A percentile compares a stretch with the other conserved stretches of the same genome.
These are phyloP conservation scores for Penicillium sp. DNA, from an alignment of 2,329 filamentous ascomycete species.

Conservation along the genomic window DNA sequence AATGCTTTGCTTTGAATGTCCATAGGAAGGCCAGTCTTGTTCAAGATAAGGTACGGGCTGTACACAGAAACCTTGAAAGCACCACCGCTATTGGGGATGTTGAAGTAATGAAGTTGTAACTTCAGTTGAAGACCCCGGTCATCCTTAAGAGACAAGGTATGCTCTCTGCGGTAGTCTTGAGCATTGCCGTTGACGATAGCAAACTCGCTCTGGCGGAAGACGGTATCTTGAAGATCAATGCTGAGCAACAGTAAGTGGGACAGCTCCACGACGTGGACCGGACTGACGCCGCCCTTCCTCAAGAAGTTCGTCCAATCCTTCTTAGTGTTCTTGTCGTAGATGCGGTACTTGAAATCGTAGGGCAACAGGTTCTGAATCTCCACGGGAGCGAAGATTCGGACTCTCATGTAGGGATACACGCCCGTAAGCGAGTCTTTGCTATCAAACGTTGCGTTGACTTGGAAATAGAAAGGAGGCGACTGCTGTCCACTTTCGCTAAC, in stretches of 20 bases:
- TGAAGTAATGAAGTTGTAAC: constrained; percentile 85
- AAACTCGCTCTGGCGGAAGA: constrained; percentile 93
- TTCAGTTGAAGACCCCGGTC: constrained; percentile 74
- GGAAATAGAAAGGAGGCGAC: constrained; percentile 87
- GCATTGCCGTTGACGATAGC: constrained; percentile 91
- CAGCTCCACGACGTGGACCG: constrained; percentile 93
- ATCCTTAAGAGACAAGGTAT: constrained; percentile 76
- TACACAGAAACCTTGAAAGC: constrained; percentile 95
- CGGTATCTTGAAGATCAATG: constrained; percentile 93
- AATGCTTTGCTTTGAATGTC: constrained; percentile 86
- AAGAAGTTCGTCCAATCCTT: constrained; percentile 99
- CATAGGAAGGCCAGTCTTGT: constrained; percentile 89
- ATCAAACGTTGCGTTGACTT: constrained; percentile 83
- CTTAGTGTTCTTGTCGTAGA: constrained; percentile 97
- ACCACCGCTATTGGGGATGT: constrained; percentile 85
- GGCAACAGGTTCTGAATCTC: constrained; percentile 92
- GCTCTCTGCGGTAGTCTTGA: constrained; percentile 83
- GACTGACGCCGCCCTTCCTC: constrained; percentile 92
- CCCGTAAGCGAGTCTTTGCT: constrained; percentile 76
- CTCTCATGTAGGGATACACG: constrained; percentile 90
- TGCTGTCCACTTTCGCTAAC: constrained; percentile 77
- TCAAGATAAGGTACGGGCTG: constrained; percentile 90
- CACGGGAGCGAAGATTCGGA: constrained; percentile 87
- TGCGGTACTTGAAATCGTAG: constrained; percentile 98
- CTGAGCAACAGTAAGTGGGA: constrained; percentile 90